Conservation (phyloP, 129 eudicot species). For the Flaveria trinervia region DNA sequence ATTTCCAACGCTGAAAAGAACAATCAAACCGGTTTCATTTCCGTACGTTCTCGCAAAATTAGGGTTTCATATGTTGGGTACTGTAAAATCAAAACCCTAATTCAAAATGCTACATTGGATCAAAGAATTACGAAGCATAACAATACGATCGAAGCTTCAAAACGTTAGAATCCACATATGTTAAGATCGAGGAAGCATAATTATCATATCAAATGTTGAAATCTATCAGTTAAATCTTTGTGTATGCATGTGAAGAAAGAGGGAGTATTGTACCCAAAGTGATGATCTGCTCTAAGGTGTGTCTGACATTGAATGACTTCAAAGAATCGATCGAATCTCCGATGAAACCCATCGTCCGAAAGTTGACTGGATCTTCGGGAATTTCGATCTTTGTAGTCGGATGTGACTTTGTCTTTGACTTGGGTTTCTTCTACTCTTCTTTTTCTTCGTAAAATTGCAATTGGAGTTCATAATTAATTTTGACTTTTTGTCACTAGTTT, state of each 20-base stretch:
- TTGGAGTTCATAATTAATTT: neutral
- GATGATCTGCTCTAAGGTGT: conserved; percentile 54
- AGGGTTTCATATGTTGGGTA: neutral
- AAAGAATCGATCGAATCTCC: conserved; percentile 43
- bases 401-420: conserved; percentile 6
- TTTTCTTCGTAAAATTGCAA: neutral
- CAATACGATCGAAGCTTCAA: neutral
- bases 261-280: conserved; percentile 48
- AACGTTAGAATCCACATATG: neutral
- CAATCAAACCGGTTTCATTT: neutral
- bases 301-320: conserved; percentile 55
- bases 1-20: neutral
- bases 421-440: neutral
- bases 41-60: neutral
- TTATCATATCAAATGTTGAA: neutral
- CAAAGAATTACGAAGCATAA: conserved; percentile 2
- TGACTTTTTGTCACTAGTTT: neutral
- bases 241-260: neutral
- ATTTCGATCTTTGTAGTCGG: neutral
- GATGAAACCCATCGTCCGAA: conserved; percentile 49
- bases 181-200: neutral
- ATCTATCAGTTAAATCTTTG: neutral
- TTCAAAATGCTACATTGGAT: conserved; percentile 10
- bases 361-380: neutral
- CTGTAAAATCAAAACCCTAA: conserved; percentile 17